Percentiles rank a stretch among this genome's conserved stretches.
Conservation (phyloP, 352 stramenopile species). For the Globisporangium apiculatum region DNA sequence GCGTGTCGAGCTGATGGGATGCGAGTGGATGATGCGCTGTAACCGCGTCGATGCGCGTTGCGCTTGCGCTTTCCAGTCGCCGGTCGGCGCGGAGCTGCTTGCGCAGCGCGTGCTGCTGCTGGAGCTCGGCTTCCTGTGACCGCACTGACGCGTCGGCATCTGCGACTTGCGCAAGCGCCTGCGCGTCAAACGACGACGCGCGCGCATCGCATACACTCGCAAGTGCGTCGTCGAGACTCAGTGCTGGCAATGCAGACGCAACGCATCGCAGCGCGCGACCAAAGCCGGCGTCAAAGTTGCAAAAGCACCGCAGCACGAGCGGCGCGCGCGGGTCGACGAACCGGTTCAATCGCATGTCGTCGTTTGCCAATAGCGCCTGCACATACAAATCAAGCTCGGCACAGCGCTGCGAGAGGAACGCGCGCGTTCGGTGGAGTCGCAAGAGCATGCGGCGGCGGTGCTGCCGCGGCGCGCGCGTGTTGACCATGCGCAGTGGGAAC, state of each 20-base stretch:
- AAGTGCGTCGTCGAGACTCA: slow-evolving; percentile 41
- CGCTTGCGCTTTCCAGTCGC: not conserved
- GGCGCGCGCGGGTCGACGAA: slow-evolving; percentile 69
- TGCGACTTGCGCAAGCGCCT: slow-evolving; percentile 10
- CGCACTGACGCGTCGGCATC: slow-evolving; percentile 11
- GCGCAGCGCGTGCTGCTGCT: slow-evolving; percentile 16
- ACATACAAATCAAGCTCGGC: slow-evolving; percentile 68
- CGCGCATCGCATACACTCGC: slow-evolving; percentile 10
- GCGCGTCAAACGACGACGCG: slow-evolving; percentile 3
- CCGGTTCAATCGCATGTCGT: slow-evolving; percentile 49
- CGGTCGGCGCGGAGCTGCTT: slow-evolving; percentile 10
- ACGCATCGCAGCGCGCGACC: slow-evolving; percentile 4
- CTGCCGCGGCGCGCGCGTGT: slow-evolving; percentile 31
- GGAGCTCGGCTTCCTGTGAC: slow-evolving; percentile 17
- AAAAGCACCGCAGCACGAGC: slow-evolving; percentile 72
- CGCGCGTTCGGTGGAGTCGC: slow-evolving; percentile 37
- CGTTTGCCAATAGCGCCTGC: slow-evolving; percentile 23
- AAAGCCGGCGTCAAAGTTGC: slow-evolving; percentile 75
- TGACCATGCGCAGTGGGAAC: slow-evolving; percentile 59
- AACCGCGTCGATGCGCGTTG: too few relatives aligned
- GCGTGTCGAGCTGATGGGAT: slow-evolving; percentile 30
- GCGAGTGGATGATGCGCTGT: not conserved
- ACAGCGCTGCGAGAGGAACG: slow-evolving; percentile 53
- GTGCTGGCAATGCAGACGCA: slow-evolving; percentile 18
- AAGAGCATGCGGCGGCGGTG: slow-evolving; percentile 61